These are phyloP conservation scores for Talaromyces sp. DNA, from an alignment of 2,329 filamentous ascomycete genomes.

Conservation along the genomic window DNA sequence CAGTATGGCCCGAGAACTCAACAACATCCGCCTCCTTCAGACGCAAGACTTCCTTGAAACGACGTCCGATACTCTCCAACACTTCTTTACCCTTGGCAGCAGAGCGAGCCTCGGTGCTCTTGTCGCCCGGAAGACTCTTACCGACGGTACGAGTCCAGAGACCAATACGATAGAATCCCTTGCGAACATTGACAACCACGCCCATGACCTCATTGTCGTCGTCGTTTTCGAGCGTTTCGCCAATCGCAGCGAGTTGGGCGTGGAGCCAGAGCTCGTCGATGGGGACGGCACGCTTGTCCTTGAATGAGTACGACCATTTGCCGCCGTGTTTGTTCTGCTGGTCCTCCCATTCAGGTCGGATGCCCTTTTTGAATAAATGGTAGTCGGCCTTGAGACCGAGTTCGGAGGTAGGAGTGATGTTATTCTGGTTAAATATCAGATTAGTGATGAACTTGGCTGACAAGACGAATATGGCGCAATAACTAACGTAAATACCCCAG, in stretches of 20 bases:
- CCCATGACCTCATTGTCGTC: slow-evolving; percentile 96
- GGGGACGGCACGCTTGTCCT: slow-evolving; percentile 85
- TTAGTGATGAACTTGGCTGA: neutral
- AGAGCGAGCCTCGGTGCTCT: slow-evolving; percentile 68
- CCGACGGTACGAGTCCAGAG: slow-evolving; percentile 95
- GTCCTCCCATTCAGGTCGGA: slow-evolving; percentile 98
- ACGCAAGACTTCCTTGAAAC: slow-evolving; percentile 89
- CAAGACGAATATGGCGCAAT: neutral
- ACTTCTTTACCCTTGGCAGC: slow-evolving; percentile 79
- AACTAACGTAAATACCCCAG: slow-evolving; percentile 95
- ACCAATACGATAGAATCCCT: slow-evolving; percentile 95
- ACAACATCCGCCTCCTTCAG: slow-evolving; percentile 70
- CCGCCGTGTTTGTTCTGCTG: slow-evolving; percentile 97
- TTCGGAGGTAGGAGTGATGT: slow-evolving; percentile 93
- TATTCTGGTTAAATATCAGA: slow-evolving; percentile 62
- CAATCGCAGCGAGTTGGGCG: slow-evolving; percentile 92
- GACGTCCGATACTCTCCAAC: slow-evolving; percentile 74
- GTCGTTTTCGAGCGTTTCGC: slow-evolving; percentile 93
- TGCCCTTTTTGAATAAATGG: slow-evolving; percentile 96
- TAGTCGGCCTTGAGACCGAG: slow-evolving; percentile 97
- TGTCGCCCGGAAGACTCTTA: slow-evolving; percentile 71
- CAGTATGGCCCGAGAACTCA: slow-evolving; percentile 95
- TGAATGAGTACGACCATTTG: slow-evolving; percentile 98
- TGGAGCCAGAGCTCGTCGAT: slow-evolving; percentile 97
- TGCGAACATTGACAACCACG: slow-evolving; percentile 97